Conservation (phyloP, 192 early-diverging fungal genomes). For the Umbelopsis isabellina region DNA sequence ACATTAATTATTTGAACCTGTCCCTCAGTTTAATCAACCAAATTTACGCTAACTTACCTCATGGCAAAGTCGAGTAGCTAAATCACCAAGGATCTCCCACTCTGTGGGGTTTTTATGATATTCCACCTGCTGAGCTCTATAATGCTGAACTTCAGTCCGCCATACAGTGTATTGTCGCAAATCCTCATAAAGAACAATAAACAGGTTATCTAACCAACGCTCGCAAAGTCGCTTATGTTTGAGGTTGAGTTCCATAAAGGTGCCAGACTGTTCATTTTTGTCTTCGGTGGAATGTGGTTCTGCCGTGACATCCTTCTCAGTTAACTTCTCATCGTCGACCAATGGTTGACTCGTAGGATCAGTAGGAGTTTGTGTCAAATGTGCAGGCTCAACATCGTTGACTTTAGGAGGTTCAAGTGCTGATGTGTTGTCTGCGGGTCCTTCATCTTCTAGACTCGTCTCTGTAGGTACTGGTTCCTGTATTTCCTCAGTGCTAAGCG, state of each 20-base stretch:
- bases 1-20: background rate
- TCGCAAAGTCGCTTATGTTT: conserved; percentile 80
- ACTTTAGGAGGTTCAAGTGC: no score
- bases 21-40: no score
- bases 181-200: conserved; percentile 86
- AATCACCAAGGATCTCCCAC: conserved; percentile 84
- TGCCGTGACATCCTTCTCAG: background rate
- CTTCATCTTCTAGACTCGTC: no score
- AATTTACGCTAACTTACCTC: conserved; percentile 11
- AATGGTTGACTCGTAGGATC: background rate
- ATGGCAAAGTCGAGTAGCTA: conserved; percentile 72
- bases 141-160: conserved; percentile 71
- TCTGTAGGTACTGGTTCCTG: no score
- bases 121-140: conserved; percentile 49
- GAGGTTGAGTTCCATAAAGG: background rate
- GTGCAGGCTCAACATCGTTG: no score
- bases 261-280: background rate
- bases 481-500: no score
- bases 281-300: no score
- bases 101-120: conserved; percentile 79
- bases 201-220: conserved; percentile 89
- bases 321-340: background rate
- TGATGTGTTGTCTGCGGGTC: no score
- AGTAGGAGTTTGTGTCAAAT: no score
- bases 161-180: conserved; percentile 54